These are phyloP conservation scores for Miscanthus lutarioriparius DNA, from an alignment of 176 grass and related monocot genomes.

Conservation along the genomic window DNA sequence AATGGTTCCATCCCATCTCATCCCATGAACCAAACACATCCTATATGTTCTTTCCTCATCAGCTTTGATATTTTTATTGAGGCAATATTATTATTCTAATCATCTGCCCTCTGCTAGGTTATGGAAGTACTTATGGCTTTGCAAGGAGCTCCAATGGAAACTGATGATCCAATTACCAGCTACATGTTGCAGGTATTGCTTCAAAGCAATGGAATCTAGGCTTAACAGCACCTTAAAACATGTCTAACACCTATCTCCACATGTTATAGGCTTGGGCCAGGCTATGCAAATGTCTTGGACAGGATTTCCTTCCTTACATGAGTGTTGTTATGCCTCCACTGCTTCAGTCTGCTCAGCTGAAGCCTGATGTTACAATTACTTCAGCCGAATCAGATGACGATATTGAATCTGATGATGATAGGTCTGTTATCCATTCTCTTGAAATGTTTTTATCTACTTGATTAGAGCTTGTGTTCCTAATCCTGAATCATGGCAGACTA, in stretches of 20 bases:
- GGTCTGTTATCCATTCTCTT: constrained; percentile 49
- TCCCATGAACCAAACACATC: neutral
- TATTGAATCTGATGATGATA: constrained; percentile 93
- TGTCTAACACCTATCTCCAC: constrained; percentile 21
- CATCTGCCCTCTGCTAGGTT: constrained; percentile 52
- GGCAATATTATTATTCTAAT: neutral
- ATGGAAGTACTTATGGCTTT: constrained; percentile 99
- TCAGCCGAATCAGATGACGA: constrained; percentile 96
- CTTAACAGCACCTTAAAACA: neutral
- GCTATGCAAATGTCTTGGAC: constrained; percentile 97
- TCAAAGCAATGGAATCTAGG: constrained; percentile 22
- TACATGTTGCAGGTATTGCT: constrained; percentile 93
- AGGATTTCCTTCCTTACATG: constrained; percentile 99
- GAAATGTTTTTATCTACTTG: constrained; percentile 7
- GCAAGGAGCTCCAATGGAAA: constrained; percentile 97
- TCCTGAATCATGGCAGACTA: neutral
- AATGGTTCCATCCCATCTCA: neutral
- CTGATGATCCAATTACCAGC: constrained; percentile 95
- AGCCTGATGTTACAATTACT: constrained; percentile 97
- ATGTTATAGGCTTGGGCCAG: constrained; percentile 90
- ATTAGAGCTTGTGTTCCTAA: neutral
- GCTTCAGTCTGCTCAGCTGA: constrained; percentile 97
- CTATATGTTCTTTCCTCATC: neutral
- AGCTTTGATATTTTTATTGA: constrained; percentile 12
- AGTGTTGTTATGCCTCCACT: constrained; percentile 96